Conservation (phyloP, 78 protist species). For the Emiliania huxleyi region DNA sequence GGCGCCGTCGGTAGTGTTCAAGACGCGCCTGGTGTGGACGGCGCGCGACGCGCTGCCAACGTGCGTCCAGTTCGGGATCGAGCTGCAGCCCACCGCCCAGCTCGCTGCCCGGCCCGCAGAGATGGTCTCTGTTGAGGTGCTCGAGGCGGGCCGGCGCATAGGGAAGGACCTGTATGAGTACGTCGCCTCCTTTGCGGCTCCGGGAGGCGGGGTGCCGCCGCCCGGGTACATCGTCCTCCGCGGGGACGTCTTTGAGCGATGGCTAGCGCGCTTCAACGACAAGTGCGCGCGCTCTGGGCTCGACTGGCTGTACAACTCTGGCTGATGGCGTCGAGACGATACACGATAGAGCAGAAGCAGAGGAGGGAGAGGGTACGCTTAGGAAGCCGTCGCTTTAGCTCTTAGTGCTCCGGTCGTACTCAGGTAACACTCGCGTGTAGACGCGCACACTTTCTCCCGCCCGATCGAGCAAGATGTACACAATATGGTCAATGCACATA, state of each 20-base stretch:
- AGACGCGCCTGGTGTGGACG: not conserved
- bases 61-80: not conserved
- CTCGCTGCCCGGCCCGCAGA: not conserved
- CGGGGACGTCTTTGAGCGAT: not conserved
- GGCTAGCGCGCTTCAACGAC: not conserved
- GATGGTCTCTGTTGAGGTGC: not conserved
- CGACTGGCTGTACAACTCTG: not conserved
- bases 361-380: no score
- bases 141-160: conserved; percentile 6
- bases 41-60: conserved; percentile 5
- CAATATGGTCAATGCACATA: no score
- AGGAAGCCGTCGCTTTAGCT: no score
- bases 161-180: not conserved
- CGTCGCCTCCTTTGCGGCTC: not conserved
- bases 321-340: no score
- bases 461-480: no score
- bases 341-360: no score
- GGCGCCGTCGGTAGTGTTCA: not conserved
- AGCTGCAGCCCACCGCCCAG: not conserved
- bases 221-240: not conserved
- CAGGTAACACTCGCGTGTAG: no score
- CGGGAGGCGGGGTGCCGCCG: not conserved
- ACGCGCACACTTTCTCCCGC: no score
- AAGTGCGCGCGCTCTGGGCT: not conserved
- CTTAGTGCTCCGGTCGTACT: no score